Base-by-base conservation (phyloP, 2,329 filamentous ascomycete species). In the Nemania bipapillata region DNA sequence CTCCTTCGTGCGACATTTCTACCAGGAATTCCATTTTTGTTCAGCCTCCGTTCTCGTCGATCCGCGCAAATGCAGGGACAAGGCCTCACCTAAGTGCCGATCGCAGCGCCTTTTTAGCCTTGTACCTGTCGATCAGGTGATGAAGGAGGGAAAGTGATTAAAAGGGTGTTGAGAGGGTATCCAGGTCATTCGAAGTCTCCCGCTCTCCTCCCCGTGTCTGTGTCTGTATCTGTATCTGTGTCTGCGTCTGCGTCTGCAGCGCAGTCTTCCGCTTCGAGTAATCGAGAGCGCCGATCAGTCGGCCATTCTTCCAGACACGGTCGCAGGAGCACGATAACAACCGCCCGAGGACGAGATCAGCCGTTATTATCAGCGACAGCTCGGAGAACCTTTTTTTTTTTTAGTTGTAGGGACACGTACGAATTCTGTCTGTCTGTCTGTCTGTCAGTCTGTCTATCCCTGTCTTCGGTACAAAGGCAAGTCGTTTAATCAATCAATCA, bases 51-150 rank as follows among this genome's bases (percentile, higher is more conserved):
- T 22, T 61, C 53, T 62, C 64, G 32, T 32, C 26, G 45, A 63
- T 67, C 65, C 35, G 53, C 59, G 8, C 17, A 32, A 59, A 35
- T 50, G 52, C 64, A 68, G 56, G 55, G 65, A 60, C 50, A 37
- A 40, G 55, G 59, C 15, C 42, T 57, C 24, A 35, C 22, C 15
- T 30, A 65, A 68, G 28, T 70, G 68, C 68, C 64, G 68, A 67
- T 70, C 68, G 55, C 58, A 68, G 60, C 55, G 64, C 30, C 55
- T 67, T 63, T 65, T 67, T 64, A 63, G 68, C 55, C 64, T 61
- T 70, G 60, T 26, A 54, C 64, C 68, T 70, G 68, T 70, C 64
- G 68, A 70, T 70, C 68, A 32, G 55, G 24, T 58, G 35, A 67
- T 60, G 45, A 20, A 49, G 57, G 47, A 42, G 54, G 42, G 32